Evolutionary conservation across 1,284 basidiomycete species (phyloP).

Genomic region (Ceratobasidium sp.): DNA sequence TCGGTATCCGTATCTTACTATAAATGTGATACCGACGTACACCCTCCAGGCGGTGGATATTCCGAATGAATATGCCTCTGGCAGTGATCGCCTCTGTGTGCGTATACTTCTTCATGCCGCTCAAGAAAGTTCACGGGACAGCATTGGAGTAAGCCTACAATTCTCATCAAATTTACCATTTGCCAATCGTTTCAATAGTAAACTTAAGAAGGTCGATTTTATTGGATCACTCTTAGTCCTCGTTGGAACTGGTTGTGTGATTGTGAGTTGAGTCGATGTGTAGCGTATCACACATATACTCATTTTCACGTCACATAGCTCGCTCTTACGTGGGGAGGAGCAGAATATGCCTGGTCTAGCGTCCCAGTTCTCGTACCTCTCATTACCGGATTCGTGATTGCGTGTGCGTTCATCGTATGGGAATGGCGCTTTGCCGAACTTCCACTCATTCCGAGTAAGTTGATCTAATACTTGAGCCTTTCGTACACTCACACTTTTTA

Average conservation of each 20-base stretch:
- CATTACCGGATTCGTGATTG: neutral
- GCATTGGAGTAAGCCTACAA: conserved; percentile 33
- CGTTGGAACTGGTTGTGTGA: neutral
- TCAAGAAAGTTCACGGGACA: conserved; percentile 57
- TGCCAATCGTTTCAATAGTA: neutral
- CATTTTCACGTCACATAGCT: neutral
- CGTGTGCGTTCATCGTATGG: conserved; percentile 56
- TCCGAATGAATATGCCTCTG: conserved; percentile 58
- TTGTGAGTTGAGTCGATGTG: neutral
- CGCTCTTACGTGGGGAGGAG: conserved; percentile 23
- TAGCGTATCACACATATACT: no score
- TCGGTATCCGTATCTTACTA: neutral
- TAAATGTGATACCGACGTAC: neutral
- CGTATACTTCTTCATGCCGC: conserved; percentile 59
- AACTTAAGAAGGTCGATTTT: conserved; percentile 16
- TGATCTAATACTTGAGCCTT: neutral
- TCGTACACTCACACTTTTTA: neutral
- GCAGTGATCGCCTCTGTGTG: conserved; percentile 55
- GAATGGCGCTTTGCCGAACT: conserved; percentile 59
- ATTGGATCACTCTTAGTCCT: conserved; percentile 3
- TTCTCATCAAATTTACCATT: neutral
- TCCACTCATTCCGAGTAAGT: conserved; percentile 56
- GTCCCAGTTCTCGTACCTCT: conserved; percentile 10
- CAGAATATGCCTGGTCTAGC: conserved; percentile 15
- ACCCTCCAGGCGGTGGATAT: conserved; percentile 34